Conservation (phyloP, 352 stramenopile genomes). For the Pythium scleroteichum region DNA sequence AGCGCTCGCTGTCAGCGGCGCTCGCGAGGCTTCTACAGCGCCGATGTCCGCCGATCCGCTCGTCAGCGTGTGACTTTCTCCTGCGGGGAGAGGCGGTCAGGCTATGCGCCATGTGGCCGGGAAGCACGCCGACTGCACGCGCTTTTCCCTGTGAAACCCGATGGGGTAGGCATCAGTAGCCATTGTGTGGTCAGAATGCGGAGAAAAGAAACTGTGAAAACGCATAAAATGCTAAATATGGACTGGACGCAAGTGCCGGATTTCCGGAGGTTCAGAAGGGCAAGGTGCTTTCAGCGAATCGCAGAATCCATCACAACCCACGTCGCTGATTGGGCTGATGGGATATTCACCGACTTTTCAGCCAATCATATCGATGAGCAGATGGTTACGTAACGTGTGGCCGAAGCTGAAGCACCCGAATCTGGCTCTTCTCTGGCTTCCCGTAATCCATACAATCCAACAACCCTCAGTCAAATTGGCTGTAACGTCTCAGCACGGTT, state of each 20-base stretch:
- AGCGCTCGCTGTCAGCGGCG: too few species aligned
- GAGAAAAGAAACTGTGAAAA: constrained; percentile 3
- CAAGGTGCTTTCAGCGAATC: constrained; percentile 14
- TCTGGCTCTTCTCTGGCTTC: too few species aligned
- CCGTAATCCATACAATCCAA: not conserved
- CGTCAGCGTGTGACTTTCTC: too few species aligned
- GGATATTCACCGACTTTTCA: not conserved
- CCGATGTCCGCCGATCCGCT: not conserved
- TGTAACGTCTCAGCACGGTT: not conserved
- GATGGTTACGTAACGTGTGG: constrained; percentile 9
- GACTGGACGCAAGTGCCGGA: not conserved
- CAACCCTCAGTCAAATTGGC: too few species aligned
- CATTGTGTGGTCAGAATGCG: not conserved
- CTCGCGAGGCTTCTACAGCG: not conserved
- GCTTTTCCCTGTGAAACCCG: constrained; percentile 13
- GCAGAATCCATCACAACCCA: constrained; percentile 17
- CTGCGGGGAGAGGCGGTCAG: not conserved
- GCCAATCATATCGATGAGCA: constrained; percentile 7
- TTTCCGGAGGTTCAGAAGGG: not conserved
- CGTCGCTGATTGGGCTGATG: constrained; percentile 5
- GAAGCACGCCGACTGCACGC: constrained; percentile 20
- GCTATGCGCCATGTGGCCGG: constrained; percentile 13
- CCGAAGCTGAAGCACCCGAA: not conserved
- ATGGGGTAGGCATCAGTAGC: not conserved
- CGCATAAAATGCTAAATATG: constrained; percentile 22